A percentile compares a stretch with the other conserved stretches of the same genome.
Evolutionary conservation across 2,329 filamentous ascomycete species (phyloP).

Genomic region (Dactylellina cionopaga): DNA sequence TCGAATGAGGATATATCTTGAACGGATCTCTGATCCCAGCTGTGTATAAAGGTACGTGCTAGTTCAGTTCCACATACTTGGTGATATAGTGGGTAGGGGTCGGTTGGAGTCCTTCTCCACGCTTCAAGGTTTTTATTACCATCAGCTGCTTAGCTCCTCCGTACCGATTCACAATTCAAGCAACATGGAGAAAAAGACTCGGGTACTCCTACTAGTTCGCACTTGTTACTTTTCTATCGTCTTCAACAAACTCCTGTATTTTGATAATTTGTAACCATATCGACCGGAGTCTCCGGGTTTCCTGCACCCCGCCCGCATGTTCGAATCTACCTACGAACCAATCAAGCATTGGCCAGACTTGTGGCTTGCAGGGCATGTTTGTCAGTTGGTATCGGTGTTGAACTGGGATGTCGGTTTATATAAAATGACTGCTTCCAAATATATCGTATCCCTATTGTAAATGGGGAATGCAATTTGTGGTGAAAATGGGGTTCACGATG

Average conservation of each 20-base stretch:
- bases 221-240: constrained; percentile 18
- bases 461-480: no score
- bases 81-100: not conserved
- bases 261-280: constrained; percentile 43
- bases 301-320: constrained; percentile 11
- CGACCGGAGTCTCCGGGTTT: constrained; percentile 20
- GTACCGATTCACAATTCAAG: no score
- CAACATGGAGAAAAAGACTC: not conserved
- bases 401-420: no score
- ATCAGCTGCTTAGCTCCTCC: not conserved
- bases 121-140: not conserved
- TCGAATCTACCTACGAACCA: constrained; percentile 47
- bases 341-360: constrained; percentile 40
- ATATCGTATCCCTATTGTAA: no score
- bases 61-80: constrained; percentile 25
- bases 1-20: no score
- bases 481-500: not conserved
- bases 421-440: no score
- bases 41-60: no score
- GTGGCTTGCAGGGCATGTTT: constrained; percentile 46
- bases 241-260: constrained; percentile 33
- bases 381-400: not conserved
- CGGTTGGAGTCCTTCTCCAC: constrained; percentile 12
- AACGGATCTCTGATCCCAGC: not conserved
- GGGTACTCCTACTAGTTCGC: constrained; percentile 33